Conservation (phyloP, 257 asterid species). For the Scutellaria barbata region DNA sequence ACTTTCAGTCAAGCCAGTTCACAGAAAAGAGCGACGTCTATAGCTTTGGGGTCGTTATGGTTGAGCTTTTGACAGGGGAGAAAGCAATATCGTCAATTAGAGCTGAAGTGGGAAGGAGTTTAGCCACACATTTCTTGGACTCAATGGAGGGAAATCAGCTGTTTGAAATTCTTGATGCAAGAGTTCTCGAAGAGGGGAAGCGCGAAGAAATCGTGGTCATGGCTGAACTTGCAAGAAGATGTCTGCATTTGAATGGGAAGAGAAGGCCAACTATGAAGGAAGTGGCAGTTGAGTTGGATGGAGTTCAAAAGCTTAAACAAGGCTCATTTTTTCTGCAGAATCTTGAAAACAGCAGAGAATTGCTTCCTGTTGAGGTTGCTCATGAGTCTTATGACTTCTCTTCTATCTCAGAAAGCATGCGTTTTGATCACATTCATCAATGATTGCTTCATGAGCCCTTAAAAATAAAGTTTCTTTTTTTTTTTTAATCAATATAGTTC, state of each 20-base stretch:
- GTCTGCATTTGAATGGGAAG: constrained; percentile 47
- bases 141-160: constrained; percentile 36
- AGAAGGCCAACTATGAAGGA: constrained; percentile 53
- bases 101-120: constrained; percentile 25
- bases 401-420: constrained; percentile 28
- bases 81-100: constrained; percentile 38
- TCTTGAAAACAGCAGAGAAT: neutral
- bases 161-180: constrained; percentile 43
- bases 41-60: constrained; percentile 46
- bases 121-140: constrained; percentile 37
- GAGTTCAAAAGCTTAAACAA: constrained; percentile 17
- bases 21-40: constrained; percentile 53
- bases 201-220: constrained; percentile 37
- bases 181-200: constrained; percentile 34
- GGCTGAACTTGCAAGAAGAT: constrained; percentile 44
- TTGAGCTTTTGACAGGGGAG: constrained; percentile 52
- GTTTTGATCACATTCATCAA: constrained; percentile 21
- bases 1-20: constrained; percentile 47
- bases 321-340: neutral
- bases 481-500: too few relatives aligned
- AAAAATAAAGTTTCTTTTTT: too few relatives aligned
- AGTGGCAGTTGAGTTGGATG: constrained; percentile 40
- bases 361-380: neutral
- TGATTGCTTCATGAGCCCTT: too few relatives aligned
- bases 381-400: constrained; percentile 23